phyloP scores from a whole-genome alignment of 2,329 filamentous ascomycete species.

The Tolypocladium ovalisporum region DNA sequence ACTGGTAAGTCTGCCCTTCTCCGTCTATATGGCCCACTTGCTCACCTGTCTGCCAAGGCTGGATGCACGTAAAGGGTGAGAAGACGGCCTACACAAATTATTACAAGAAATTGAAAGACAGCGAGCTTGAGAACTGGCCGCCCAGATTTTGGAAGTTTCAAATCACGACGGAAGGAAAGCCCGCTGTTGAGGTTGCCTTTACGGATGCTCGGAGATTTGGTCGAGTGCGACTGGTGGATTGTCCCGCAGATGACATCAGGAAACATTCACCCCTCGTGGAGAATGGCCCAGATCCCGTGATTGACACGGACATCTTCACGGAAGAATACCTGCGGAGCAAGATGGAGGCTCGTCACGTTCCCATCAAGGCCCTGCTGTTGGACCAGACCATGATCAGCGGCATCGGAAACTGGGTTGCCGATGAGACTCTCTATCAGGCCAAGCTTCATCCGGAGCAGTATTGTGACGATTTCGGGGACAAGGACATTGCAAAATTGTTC shows the following conservation, averaged over 20 bases:
- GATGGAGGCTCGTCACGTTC: conserved; percentile 66
- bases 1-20: conserved; percentile 30
- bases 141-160: conserved; percentile 85
- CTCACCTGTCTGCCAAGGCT: conserved; percentile 35
- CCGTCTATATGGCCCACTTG: neutral
- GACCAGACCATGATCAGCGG: conserved; percentile 85
- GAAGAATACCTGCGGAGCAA: conserved; percentile 63
- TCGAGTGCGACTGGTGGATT: conserved; percentile 73
- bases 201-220: conserved; percentile 72
- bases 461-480: conserved; percentile 66
- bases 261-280: conserved; percentile 70
- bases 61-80: conserved; percentile 78
- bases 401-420: conserved; percentile 94
- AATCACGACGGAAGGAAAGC: conserved; percentile 48
- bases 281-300: conserved; percentile 87
- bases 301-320: conserved; percentile 69
- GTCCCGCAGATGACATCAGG: conserved; percentile 63
- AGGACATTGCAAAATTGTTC: conserved; percentile 62
- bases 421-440: conserved; percentile 87
- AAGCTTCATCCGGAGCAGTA: conserved; percentile 88
- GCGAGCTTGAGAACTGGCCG: conserved; percentile 61
- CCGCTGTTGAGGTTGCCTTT: conserved; percentile 59
- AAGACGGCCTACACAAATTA: conserved; percentile 71
- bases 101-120: conserved; percentile 59
- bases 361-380: conserved; percentile 78